Percentiles rank a stretch among this genome's conserved stretches.
Conservation (phyloP, 2,329 filamentous ascomycete species). For the Chaetomiaceae sp. region DNA sequence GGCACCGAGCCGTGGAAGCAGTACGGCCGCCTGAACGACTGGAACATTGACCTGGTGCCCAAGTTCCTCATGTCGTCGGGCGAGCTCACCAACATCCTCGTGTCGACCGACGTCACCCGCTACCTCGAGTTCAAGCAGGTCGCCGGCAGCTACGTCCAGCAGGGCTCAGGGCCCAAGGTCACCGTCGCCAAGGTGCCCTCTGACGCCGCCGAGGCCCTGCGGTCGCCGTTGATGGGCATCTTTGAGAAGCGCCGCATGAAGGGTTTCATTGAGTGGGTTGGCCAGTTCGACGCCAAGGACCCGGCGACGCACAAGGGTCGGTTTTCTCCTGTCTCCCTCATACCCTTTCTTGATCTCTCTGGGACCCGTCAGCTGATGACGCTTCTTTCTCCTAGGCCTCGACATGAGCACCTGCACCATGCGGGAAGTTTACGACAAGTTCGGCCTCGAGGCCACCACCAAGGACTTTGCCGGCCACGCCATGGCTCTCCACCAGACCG, state of each 20-base stretch:
- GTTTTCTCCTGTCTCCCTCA: slow-evolving; percentile 22
- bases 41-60: slow-evolving; percentile 98
- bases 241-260: slow-evolving; percentile 98
- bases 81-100: slow-evolving; percentile 96
- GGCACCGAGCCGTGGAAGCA: slow-evolving; percentile 96
- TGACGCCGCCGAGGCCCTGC: slow-evolving; percentile 81
- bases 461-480: slow-evolving; percentile 96
- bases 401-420: slow-evolving; percentile 75
- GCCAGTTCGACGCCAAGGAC: slow-evolving; percentile 75
- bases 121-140: slow-evolving; percentile 94
- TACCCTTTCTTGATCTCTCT: too few species aligned
- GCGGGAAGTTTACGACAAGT: slow-evolving; percentile 99
- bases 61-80: slow-evolving; percentile 99
- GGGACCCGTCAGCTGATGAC: neutral
- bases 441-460: slow-evolving; percentile 80
- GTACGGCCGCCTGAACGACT: slow-evolving; percentile 93
- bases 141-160: slow-evolving; percentile 92
- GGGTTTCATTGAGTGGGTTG: slow-evolving; percentile 94
- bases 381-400: slow-evolving; percentile 53
- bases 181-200: slow-evolving; percentile 96
- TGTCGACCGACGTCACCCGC: slow-evolving; percentile 85
- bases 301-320: slow-evolving; percentile 83
- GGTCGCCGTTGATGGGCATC: slow-evolving; percentile 90
- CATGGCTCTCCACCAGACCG: slow-evolving; percentile 92
- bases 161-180: slow-evolving; percentile 72